phyloP scores from a whole-genome alignment of 23 red algal species.

The Gracilaria caudata region DNA sequence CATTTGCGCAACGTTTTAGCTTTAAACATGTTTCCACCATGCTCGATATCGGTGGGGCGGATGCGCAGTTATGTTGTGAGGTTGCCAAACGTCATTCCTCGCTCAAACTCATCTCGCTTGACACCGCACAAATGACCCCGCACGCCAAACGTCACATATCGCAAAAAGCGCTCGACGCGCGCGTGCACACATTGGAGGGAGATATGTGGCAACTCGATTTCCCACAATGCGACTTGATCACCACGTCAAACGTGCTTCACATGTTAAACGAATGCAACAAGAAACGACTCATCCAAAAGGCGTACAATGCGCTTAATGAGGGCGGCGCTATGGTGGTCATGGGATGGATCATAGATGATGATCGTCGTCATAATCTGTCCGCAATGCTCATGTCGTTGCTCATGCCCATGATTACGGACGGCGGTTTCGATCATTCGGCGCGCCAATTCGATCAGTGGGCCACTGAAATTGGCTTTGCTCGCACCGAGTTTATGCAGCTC shows the following conservation, averaged over 20 bases:
- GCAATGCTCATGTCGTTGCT: conserved; percentile 26
- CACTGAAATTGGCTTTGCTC: conserved; percentile 2
- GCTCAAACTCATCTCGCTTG: not conserved
- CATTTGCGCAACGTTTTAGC: not conserved
- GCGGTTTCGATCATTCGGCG: not conserved
- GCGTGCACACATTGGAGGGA: not conserved
- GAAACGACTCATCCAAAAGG: not conserved
- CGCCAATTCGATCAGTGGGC: conserved; percentile 12
- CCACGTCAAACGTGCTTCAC: conserved; percentile 20
- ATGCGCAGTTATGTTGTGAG: conserved; percentile 5
- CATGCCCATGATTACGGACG: not conserved
- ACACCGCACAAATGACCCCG: not conserved
- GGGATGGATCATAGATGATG: conserved; percentile 11
- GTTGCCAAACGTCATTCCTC: not conserved
- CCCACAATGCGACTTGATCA: not conserved
- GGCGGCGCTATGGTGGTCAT: not conserved
- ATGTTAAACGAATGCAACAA: not conserved
- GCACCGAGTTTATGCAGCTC: not conserved
- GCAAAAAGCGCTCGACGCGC: not conserved
- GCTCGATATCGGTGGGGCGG: conserved; percentile 12
- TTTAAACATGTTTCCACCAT: not conserved
- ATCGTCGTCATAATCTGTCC: not conserved
- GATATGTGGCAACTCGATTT: not conserved
- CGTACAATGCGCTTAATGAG: not conserved
- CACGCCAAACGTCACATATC: not conserved